Percentiles rank a stretch among this genome's conserved stretches.
Conservation (phyloP, 225 moss, liverwort and hornwort genomes). For the Climacium dendroides region DNA sequence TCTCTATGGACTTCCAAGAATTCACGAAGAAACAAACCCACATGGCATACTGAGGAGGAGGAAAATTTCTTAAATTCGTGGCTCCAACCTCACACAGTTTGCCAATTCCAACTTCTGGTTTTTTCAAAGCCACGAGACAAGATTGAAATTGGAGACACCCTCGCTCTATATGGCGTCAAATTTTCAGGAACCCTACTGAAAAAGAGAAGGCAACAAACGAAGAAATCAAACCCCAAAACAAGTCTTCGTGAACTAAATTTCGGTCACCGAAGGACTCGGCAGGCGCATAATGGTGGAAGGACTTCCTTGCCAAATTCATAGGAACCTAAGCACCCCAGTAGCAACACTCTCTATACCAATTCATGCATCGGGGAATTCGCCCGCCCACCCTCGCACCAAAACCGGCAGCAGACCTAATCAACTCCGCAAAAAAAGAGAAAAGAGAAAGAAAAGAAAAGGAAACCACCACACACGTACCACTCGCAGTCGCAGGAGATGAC, state of each 20-base stretch:
- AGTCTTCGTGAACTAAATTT: not conserved
- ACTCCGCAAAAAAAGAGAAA: not conserved
- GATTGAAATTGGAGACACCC: not conserved
- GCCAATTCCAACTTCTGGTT: not conserved
- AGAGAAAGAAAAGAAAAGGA: not conserved
- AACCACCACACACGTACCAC: not conserved
- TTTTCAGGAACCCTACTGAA: not conserved
- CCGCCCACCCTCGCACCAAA: not conserved
- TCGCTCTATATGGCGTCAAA: not conserved
- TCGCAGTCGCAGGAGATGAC: not conserved
- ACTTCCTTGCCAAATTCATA: not conserved
- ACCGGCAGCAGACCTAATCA: not conserved
- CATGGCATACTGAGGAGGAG: not conserved
- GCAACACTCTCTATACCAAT: not conserved
- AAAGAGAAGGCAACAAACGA: not conserved
- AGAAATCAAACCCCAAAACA: not conserved
- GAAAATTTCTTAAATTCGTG: not conserved
- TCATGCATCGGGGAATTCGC: not conserved
- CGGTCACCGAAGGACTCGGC: not conserved
- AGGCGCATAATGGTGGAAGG: not conserved
- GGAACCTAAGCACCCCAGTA: not conserved
- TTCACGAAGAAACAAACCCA: not conserved
- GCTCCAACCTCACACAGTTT: not conserved
- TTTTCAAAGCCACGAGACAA: not conserved
- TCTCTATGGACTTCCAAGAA: not conserved